These are phyloP conservation scores for Solanum lycopersicoides DNA, from an alignment of 257 asterid genomes.

Conservation along the genomic window DNA sequence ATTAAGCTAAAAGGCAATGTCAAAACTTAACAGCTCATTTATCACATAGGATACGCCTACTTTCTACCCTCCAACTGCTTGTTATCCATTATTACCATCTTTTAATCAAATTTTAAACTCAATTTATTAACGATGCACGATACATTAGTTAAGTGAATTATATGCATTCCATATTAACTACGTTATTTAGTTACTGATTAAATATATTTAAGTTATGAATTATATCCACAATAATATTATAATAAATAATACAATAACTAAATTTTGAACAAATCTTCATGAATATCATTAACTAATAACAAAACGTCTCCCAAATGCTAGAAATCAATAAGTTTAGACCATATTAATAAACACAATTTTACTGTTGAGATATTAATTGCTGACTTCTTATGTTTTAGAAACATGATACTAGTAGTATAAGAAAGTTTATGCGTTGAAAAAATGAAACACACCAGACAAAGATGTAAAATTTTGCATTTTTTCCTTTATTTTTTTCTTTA, in stretches of 20 bases:
- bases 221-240: too few species aligned
- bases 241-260: too few species aligned
- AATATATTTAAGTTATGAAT: too few species aligned
- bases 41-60: neutral
- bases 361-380: neutral
- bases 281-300: too few species aligned
- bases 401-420: neutral
- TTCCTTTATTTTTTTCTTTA: neutral
- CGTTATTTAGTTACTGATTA: too few species aligned
- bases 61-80: neutral
- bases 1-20: neutral
- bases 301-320: neutral
- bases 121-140: neutral
- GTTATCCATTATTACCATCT: neutral
- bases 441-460: neutral
- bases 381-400: neutral
- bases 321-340: neutral
- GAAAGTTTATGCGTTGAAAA: neutral
- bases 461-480: neutral
- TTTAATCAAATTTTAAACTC: neutral
- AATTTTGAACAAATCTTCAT: too few species aligned
- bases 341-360: neutral
- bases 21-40: conserved; percentile 1
- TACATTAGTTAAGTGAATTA: neutral
- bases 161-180: too few species aligned